Percentiles rank a stretch among this genome's conserved stretches.
Evolutionary conservation across 768 basidiomycete genomes (phyloP).

Genomic region (Mycena galericulata): DNA sequence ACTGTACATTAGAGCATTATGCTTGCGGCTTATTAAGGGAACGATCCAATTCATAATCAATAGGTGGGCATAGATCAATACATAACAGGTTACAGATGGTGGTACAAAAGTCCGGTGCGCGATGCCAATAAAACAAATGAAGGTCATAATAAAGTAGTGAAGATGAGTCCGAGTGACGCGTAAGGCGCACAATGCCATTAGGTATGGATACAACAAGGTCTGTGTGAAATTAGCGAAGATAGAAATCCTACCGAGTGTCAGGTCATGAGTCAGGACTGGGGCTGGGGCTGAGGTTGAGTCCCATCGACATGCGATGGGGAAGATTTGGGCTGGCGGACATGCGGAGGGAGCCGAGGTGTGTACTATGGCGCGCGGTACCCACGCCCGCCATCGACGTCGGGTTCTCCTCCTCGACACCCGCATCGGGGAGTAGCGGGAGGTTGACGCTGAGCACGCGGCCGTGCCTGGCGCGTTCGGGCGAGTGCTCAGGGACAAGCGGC

Average conservation of each 20-base stretch:
- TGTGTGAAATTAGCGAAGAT: not conserved
- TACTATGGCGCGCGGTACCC: conserved; percentile 24
- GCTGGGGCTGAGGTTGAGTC: not conserved
- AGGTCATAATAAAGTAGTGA: not conserved
- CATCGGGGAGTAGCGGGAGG: conserved; percentile 24
- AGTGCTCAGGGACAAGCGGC: conserved; percentile 3
- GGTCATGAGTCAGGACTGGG: conserved; percentile 5
- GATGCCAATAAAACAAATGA: not conserved
- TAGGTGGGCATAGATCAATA: no score
- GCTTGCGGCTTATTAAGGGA: no score
- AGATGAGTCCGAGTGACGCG: conserved; percentile 9
- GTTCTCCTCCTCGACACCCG: conserved; percentile 2
- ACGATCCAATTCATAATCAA: no score
- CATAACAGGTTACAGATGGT: not conserved
- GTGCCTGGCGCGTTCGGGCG: conserved; percentile 14
- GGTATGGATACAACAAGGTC: conserved; percentile 22
- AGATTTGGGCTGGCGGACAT: not conserved
- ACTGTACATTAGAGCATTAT: no score
- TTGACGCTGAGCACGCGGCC: conserved; percentile 24
- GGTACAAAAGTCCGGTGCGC: not conserved
- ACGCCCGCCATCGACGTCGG: conserved; percentile 27
- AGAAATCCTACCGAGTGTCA: not conserved
- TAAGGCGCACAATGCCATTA: conserved; percentile 22
- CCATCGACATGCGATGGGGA: conserved; percentile 4
- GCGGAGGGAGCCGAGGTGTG: conserved; percentile 1